A percentile compares a stretch with the other conserved stretches of the same genome.
Conservation (phyloP, 805 yeast species). For the Yarrowia sp. region DNA sequence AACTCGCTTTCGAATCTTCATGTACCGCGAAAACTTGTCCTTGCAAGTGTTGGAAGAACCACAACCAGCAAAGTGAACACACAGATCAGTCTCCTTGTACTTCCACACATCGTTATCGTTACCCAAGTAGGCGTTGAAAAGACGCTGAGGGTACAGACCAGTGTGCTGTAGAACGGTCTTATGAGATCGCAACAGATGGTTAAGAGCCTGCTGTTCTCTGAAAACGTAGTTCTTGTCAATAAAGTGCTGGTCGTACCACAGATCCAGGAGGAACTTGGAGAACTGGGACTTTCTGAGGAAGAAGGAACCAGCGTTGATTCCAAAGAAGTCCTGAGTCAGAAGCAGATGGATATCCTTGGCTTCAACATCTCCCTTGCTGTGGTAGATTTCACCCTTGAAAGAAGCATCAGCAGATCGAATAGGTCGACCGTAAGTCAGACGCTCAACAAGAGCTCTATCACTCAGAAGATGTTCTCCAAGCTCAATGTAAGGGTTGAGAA, state of each 20-base stretch:
- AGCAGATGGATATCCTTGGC: conserved; percentile 34
- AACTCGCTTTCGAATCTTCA: conserved; percentile 10
- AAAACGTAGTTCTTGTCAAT: conserved; percentile 30
- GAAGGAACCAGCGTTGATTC: conserved; percentile 41
- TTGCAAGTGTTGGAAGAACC: conserved; percentile 16
- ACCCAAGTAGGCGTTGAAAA: conserved; percentile 36
- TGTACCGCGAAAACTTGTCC: conserved; percentile 5
- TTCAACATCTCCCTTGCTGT: neutral
- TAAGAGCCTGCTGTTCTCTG: conserved; percentile 36
- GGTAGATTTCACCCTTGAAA: conserved; percentile 18
- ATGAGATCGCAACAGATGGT: conserved; percentile 31
- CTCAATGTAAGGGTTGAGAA: conserved; percentile 38
- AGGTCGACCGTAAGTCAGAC: conserved; percentile 34
- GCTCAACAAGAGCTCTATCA: conserved; percentile 34
- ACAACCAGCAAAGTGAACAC: conserved; percentile 38
- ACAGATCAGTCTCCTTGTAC: conserved; percentile 35
- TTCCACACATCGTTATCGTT: conserved; percentile 24
- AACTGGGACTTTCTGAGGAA: conserved; percentile 35
- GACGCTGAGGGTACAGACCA: conserved; percentile 38
- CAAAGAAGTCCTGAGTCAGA: conserved; percentile 36
- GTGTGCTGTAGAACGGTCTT: conserved; percentile 31
- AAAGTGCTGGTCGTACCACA: conserved; percentile 37
- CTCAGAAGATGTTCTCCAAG: conserved; percentile 37
- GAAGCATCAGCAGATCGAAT: conserved; percentile 29
- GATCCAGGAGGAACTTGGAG: conserved; percentile 34